Percentiles rank a stretch among this genome's conserved stretches.
Conservation (phyloP, 2,329 filamentous ascomycete species). For the Claviceps cyperi region DNA sequence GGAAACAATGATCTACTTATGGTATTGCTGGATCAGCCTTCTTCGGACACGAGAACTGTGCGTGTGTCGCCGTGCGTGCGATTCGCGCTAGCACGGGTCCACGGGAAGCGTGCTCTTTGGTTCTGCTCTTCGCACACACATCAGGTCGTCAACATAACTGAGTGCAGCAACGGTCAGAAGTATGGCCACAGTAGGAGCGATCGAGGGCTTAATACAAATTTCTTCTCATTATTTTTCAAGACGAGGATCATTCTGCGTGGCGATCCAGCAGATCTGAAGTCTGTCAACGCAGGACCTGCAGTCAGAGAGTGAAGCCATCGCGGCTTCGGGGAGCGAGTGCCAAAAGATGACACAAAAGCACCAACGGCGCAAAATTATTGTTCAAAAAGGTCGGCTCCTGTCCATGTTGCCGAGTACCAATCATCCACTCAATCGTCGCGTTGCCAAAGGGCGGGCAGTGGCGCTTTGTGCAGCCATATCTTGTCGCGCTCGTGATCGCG, state of each 20-base stretch:
- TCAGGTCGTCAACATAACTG: background rate
- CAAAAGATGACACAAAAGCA: background rate
- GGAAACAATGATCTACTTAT: background rate
- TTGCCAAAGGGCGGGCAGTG: too few species aligned
- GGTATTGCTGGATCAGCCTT: too few species aligned
- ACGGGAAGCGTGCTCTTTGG: background rate
- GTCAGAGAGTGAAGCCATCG: conserved; percentile 3
- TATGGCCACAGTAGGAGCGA: background rate
- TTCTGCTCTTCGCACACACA: background rate
- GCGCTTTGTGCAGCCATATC: too few species aligned
- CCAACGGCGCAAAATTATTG: background rate
- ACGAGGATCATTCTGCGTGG: background rate
- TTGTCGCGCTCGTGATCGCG: background rate
- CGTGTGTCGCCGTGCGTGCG: too few species aligned
- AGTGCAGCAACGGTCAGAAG: background rate
- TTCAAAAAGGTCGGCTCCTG: background rate
- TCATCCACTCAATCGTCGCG: too few species aligned
- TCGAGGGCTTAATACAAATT: too few species aligned
- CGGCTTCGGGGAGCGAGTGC: background rate
- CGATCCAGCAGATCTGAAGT: too few species aligned
- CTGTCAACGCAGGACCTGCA: background rate
- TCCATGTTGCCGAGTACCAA: too few species aligned
- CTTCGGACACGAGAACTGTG: too few species aligned
- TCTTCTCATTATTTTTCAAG: background rate
- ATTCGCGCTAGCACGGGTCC: background rate